Evolutionary conservation across 2,329 filamentous ascomycete species (phyloP).

Genomic region (Pseudopithomyces chartarum): DNA sequence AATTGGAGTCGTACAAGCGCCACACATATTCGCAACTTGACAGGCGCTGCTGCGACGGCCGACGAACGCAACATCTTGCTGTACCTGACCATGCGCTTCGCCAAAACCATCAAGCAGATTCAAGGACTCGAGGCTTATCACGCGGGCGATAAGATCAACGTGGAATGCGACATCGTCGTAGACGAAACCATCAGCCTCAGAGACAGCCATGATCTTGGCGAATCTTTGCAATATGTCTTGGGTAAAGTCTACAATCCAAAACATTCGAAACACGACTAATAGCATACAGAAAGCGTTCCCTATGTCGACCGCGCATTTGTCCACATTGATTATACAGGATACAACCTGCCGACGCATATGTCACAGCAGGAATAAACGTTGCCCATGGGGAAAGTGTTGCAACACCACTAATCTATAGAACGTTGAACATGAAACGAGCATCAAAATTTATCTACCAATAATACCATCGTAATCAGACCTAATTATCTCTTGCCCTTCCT

Average conservation of each 20-base stretch:
- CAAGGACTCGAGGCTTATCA: slow-evolving; percentile 86
- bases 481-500: too few species aligned
- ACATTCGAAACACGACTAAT: slow-evolving; percentile 14
- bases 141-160: slow-evolving; percentile 81
- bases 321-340: slow-evolving; percentile 57
- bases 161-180: slow-evolving; percentile 82
- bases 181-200: slow-evolving; percentile 75
- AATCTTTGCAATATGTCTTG: slow-evolving; percentile 80
- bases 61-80: slow-evolving; percentile 84
- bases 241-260: slow-evolving; percentile 44
- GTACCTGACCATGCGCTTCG: slow-evolving; percentile 93
- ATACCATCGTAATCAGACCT: too few species aligned
- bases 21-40: slow-evolving; percentile 80
- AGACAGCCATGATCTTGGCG: slow-evolving; percentile 80
- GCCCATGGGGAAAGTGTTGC: background rate
- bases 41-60: slow-evolving; percentile 76
- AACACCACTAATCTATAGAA: background rate
- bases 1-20: slow-evolving; percentile 77
- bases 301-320: slow-evolving; percentile 67
- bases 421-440: too few species aligned
- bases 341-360: slow-evolving; percentile 58
- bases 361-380: slow-evolving; percentile 48
- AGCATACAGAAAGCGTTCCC: slow-evolving; percentile 67
- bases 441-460: too few species aligned
- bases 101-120: slow-evolving; percentile 83